A percentile compares a stretch with the other conserved stretches of the same genome.
These are phyloP conservation scores for Yamadazyma paraphyllophila DNA, from an alignment of 805 yeast species.

Conservation along the genomic window DNA sequence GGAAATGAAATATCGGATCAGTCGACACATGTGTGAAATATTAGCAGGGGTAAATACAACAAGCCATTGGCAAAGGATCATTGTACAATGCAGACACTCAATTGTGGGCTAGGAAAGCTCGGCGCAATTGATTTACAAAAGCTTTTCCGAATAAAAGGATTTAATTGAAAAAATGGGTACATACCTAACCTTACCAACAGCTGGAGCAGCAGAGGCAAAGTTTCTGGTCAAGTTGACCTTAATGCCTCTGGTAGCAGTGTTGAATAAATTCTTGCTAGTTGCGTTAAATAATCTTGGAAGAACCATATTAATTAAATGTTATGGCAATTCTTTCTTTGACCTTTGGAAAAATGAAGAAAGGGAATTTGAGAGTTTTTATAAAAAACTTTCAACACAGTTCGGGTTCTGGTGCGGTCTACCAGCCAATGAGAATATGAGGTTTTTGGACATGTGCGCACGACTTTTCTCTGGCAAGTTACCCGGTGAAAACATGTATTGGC, in stretches of 20 bases:
- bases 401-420: constrained; percentile 10
- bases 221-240: constrained; percentile 72
- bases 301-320: constrained; percentile 41
- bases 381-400: constrained; percentile 14
- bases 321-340: constrained; percentile 7
- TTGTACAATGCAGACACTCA: not conserved
- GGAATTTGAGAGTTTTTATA: constrained; percentile 10
- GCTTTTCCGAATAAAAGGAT: not conserved
- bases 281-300: constrained; percentile 52
- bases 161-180: constrained; percentile 30
- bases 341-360: constrained; percentile 8
- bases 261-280: constrained; percentile 76
- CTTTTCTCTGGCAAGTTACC: constrained; percentile 7
- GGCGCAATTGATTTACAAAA: not conserved
- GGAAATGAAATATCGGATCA: not conserved
- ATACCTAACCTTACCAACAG: constrained; percentile 83
- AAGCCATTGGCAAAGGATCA: not conserved
- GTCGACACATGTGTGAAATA: not conserved
- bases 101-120: too few relatives aligned
- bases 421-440: constrained; percentile 14
- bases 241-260: constrained; percentile 81
- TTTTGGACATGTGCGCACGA: constrained; percentile 4
- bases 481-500: constrained; percentile 6
- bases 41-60: not conserved
- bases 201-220: constrained; percentile 74